Evolutionary conservation across 2,329 filamentous ascomycete genomes (phyloP).

Genomic region (Periconia macrospinosa): DNA sequence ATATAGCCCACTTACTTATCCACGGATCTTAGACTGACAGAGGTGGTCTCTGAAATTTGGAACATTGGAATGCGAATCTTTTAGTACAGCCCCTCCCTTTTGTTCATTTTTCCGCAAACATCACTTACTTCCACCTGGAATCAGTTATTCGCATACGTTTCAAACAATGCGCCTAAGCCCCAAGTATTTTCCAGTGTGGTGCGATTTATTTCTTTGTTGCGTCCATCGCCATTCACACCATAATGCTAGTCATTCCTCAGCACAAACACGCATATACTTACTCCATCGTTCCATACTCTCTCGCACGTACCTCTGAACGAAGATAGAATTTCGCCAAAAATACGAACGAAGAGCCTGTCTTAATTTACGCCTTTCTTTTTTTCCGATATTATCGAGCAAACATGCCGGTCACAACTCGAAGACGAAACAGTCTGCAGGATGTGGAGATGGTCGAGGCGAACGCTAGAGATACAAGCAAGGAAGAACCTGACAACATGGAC

Average conservation of each 20-base stretch:
- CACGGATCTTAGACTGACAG: too few species aligned
- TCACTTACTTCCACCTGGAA: not conserved
- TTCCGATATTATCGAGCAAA: not conserved
- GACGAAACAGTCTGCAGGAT: slow-evolving; percentile 2
- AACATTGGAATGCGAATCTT: not conserved
- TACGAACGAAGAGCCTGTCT: too few species aligned
- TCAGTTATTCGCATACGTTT: not conserved
- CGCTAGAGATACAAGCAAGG: not conserved
- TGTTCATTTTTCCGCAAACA: slow-evolving; percentile 3
- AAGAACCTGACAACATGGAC: not conserved
- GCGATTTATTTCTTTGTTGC: not conserved
- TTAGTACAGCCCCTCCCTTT: not conserved
- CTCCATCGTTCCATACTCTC: too few species aligned
- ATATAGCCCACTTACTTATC: not conserved
- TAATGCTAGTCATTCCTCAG: not conserved
- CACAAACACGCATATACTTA: not conserved
- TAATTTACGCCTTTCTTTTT: not conserved
- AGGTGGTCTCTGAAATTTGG: too few species aligned
- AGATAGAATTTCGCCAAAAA: too few species aligned
- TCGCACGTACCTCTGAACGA: too few species aligned
- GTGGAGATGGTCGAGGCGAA: not conserved
- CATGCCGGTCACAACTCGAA: slow-evolving; percentile 10
- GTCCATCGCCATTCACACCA: not conserved
- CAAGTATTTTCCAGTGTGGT: too few species aligned
- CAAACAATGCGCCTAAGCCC: not conserved